These are phyloP conservation scores for Trichoderma lentiforme DNA, from an alignment of 2,329 filamentous ascomycete genomes.

Conservation along the genomic window DNA sequence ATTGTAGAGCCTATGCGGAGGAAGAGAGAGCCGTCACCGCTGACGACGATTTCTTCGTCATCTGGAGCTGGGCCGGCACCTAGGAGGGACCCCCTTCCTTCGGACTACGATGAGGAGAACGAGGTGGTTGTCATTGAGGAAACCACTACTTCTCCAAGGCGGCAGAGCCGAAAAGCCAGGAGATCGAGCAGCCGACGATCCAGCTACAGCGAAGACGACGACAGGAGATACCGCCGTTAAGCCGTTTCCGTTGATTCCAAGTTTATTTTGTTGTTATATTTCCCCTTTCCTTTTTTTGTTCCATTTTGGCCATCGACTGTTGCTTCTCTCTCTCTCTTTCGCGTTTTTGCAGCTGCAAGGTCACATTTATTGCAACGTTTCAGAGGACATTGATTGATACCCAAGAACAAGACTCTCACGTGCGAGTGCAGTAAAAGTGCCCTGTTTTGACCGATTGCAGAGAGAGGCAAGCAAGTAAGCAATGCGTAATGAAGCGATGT, in stretches of 20 bases:
- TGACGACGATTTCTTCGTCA: slow-evolving; percentile 22
- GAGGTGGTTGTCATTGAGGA: slow-evolving; percentile 40
- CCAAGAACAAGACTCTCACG: background rate
- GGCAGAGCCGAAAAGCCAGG: slow-evolving; percentile 24
- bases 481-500: background rate
- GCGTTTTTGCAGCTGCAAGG: background rate
- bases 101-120: slow-evolving; percentile 34
- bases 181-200: slow-evolving; percentile 25
- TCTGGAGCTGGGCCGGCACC: background rate
- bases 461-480: background rate
- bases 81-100: slow-evolving; percentile 18
- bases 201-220: slow-evolving; percentile 16
- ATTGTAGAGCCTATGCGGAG: slow-evolving; percentile 22
- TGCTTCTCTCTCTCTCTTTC: background rate
- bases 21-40: slow-evolving; percentile 24
- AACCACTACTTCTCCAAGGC: slow-evolving; percentile 27
- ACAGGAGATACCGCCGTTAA: slow-evolving; percentile 9
- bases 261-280: background rate
- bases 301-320: background rate
- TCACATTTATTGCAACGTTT: background rate
- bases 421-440: background rate
- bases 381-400: background rate
- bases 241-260: background rate
- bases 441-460: background rate
- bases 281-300: too few relatives aligned